These are phyloP conservation scores for Fusarium bactridioides DNA, from an alignment of 2,329 filamentous ascomycete genomes.

Conservation along the genomic window DNA sequence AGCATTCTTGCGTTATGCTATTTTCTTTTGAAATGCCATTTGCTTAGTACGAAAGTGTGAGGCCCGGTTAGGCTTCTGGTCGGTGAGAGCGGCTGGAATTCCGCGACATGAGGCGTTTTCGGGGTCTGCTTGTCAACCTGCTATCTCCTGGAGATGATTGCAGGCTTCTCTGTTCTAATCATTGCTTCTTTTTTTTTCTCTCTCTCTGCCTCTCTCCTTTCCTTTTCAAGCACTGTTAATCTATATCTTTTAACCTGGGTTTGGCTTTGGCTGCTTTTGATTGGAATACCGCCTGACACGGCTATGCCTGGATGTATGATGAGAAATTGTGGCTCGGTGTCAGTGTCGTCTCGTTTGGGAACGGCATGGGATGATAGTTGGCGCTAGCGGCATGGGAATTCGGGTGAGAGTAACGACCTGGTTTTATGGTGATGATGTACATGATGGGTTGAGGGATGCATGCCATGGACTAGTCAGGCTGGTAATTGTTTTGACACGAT, in stretches of 20 bases:
- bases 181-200: background rate
- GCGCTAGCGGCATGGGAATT: conserved; percentile 1
- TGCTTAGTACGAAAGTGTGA: conserved; percentile 38
- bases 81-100: conserved; percentile 51
- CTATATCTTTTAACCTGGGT: conserved; percentile 1
- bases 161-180: conserved; percentile 8
- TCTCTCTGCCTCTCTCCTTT: background rate
- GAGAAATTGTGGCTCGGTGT: background rate
- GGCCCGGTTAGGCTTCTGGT: conserved; percentile 45
- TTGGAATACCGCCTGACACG: conserved; percentile 16
- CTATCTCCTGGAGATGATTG: conserved; percentile 10
- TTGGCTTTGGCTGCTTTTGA: conserved; percentile 1
- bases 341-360: conserved; percentile 5
- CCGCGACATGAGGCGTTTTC: conserved; percentile 40
- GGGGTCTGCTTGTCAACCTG: conserved; percentile 19
- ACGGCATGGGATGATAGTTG: conserved; percentile 6
- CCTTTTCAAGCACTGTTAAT: conserved; percentile 10
- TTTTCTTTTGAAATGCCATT: conserved; percentile 17
- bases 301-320: conserved; percentile 16
- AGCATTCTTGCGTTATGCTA: background rate
- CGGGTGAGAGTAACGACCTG: conserved; percentile 10
- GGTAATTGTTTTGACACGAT: conserved; percentile 34
- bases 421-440: conserved; percentile 19
- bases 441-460: conserved; percentile 11
- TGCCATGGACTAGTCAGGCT: conserved; percentile 16